These are phyloP conservation scores for Pugionium dolabratum DNA, from an alignment of 345 rosid genomes.

Conservation along the genomic window DNA sequence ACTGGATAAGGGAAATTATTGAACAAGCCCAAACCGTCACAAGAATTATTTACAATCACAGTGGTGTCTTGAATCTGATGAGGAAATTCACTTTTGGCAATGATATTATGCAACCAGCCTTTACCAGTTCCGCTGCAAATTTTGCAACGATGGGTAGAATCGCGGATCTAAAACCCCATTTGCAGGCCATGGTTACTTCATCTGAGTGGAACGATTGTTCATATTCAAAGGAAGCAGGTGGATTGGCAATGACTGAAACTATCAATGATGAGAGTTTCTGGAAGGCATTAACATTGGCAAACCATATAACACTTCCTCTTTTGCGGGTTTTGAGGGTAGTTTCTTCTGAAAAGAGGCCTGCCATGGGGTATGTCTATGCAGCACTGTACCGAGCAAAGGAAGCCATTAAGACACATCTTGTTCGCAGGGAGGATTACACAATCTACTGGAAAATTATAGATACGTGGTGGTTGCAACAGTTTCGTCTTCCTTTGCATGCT, in stretches of 20 bases:
- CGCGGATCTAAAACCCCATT: constrained; percentile 53
- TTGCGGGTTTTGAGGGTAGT: constrained; percentile 56
- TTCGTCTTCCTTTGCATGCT: constrained; percentile 68
- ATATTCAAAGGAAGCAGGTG: constrained; percentile 69
- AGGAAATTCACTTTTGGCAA: constrained; percentile 65
- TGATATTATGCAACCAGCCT: constrained; percentile 67
- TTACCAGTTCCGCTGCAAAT: constrained; percentile 62
- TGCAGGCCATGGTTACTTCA: constrained; percentile 83
- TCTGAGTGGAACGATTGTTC: constrained; percentile 80
- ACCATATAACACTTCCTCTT: constrained; percentile 63
- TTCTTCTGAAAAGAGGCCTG: constrained; percentile 63
- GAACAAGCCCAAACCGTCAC: constrained; percentile 78
- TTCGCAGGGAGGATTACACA: constrained; percentile 63
- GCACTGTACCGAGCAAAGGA: constrained; percentile 79
- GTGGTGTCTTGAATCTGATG: constrained; percentile 67
- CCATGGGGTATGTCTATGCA: constrained; percentile 81
- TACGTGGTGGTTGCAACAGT: constrained; percentile 68
- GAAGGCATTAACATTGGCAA: constrained; percentile 58
- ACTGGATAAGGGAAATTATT: constrained; percentile 63
- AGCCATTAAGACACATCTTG: constrained; percentile 69
- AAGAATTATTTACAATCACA: constrained; percentile 70
- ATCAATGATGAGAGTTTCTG: constrained; percentile 64
- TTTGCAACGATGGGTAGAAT: constrained; percentile 63
- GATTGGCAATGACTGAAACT: constrained; percentile 62
- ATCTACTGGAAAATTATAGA: constrained; percentile 77